Evolutionary conservation across 306 rosid genomes (phyloP).

Genomic region (Geum urbanum): DNA sequence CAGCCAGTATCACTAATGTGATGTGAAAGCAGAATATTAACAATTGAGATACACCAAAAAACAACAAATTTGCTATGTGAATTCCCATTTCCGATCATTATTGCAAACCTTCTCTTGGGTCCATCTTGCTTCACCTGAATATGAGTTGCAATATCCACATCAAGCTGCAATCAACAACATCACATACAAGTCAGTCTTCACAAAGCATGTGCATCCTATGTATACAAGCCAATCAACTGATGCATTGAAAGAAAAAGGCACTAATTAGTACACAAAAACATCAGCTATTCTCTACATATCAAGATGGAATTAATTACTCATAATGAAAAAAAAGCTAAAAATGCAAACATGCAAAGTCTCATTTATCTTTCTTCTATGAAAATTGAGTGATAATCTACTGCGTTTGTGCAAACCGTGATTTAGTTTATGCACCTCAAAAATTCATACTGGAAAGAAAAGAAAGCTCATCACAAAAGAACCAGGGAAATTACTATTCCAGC

Average conservation of each 20-base stretch:
- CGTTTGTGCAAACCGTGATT: no score
- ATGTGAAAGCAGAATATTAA: background rate
- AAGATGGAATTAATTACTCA: background rate
- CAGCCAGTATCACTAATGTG: background rate
- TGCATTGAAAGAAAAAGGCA: no score
- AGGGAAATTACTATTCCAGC: no score
- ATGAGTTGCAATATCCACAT: conserved; percentile 70
- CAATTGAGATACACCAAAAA: background rate
- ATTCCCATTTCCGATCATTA: conserved; percentile 20
- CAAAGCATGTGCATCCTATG: background rate
- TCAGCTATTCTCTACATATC: background rate
- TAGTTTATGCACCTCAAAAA: no score
- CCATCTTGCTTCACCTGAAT: conserved; percentile 84
- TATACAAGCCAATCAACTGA: background rate
- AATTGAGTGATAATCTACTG: no score
- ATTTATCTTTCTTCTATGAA: no score
- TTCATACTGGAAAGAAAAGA: no score
- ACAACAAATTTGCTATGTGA: background rate
- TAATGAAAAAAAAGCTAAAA: background rate
- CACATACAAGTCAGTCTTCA: background rate
- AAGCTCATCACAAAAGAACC: no score
- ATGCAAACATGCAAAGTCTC: no score
- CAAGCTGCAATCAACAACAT: conserved; percentile 51
- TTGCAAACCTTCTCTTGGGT: conserved; percentile 77
- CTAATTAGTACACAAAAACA: background rate